Evolutionary conservation across 2,329 filamentous ascomycete genomes (phyloP), one percentile per base, ranked within the genome.

Genomic region (Exophiala sideris): DNA sequence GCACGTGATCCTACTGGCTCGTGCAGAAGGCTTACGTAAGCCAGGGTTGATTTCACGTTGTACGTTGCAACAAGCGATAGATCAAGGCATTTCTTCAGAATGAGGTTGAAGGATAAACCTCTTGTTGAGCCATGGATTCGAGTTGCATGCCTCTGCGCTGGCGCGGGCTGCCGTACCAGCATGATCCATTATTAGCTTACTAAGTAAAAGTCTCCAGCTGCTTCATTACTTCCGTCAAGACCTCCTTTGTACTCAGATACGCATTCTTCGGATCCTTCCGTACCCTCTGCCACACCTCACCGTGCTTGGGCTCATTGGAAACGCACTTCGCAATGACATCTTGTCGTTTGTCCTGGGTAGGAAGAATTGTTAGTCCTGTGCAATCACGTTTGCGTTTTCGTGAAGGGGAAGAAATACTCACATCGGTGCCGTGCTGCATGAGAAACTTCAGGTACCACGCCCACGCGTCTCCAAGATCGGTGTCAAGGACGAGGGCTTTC

Each of bases 381-480:
- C 12, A 10, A 41, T 62, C 5, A 57, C 61, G 58, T 44, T 47
- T 38, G 18, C 8, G 50, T 33, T 11, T 21, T 6, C 47, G 12
- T 12, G 10, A 29, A 10, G 35, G 51, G 45, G 7, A 32, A n/a
- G 42, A 12, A 48, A 39, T 52, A 71, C 75, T 66, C 67, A 79
- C 76, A 61, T 90, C 86, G 4, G 91, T 96, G 8, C 94, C 95
- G 73, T 99, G 91, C 77, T 96, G 89, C 62, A 85, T 70, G 61
- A 97, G 68, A 70, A 97, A 99, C 71, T 92, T 91, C 71, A 91
- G 94, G 71, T 96, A 99, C 92, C 92, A 99, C 16, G 91, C 92
- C 95, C 95, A 99, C 9, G 85, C 88, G 74, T 99, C 95, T 47
- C 94, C 94, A 47, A 84, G 76, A 69, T 97, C 91, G 34, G 86